Evolutionary conservation across 225 moss, liverwort and hornwort genomes (phyloP).

Genomic region (Straminergon stramineum): DNA sequence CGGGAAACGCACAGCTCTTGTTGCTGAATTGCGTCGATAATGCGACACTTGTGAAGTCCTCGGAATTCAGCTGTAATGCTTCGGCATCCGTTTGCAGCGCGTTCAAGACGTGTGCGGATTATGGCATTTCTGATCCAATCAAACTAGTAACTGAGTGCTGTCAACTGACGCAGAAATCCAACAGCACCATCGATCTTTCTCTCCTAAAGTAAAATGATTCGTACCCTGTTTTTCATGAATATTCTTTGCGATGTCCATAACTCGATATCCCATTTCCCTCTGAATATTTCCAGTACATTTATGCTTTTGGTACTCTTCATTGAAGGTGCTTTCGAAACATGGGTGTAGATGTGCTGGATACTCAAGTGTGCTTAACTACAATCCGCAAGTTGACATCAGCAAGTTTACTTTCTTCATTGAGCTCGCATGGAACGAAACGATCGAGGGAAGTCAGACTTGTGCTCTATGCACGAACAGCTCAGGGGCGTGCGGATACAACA

Average conservation of each 20-base stretch:
- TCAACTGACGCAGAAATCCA: conserved; percentile 9
- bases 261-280: neutral
- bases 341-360: conserved; percentile 24
- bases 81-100: conserved; percentile 29
- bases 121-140: conserved; percentile 5
- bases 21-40: conserved; percentile 24
- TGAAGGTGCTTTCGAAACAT: neutral
- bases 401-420: conserved; percentile 28
- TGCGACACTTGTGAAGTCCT: conserved; percentile 17
- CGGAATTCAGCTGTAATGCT: conserved; percentile 20
- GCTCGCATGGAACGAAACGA: conserved; percentile 16
- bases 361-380: conserved; percentile 20
- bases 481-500: conserved; percentile 18
- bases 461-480: conserved; percentile 19
- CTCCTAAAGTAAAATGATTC: conserved; percentile 5
- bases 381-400: conserved; percentile 21
- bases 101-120: conserved; percentile 37
- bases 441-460: neutral
- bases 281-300: neutral
- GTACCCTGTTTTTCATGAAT: neutral
- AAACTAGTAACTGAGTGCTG: conserved; percentile 25
- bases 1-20: conserved; percentile 11
- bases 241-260: neutral
- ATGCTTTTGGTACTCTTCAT: neutral
- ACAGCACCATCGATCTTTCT: conserved; percentile 25